phyloP scores from a whole-genome alignment of 805 yeast genomes.

The Wickerhamomyces tratensis region DNA sequence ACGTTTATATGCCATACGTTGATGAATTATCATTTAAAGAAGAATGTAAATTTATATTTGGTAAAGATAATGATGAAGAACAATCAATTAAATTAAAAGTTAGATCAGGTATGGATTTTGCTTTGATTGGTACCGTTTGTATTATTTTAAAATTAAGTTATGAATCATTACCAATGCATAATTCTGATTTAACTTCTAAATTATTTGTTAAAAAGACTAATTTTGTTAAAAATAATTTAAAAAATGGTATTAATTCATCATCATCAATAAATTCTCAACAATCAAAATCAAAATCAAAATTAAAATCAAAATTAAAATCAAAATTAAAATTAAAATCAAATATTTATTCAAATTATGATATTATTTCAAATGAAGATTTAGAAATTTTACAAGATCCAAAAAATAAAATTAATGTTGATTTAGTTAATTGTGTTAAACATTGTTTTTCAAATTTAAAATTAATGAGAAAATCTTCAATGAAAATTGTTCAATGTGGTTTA shows the following conservation, averaged over 20 bases:
- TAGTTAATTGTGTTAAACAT: conserved; percentile 36
- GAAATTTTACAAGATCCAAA: too few species aligned
- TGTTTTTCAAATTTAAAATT: conserved; percentile 32
- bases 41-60: conserved; percentile 36
- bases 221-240: conserved; percentile 1
- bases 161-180: conserved; percentile 39
- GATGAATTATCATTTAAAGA: conserved; percentile 45
- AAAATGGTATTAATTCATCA: neutral
- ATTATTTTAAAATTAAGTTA: conserved; percentile 45
- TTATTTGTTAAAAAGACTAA: conserved; percentile 18
- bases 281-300: too few species aligned
- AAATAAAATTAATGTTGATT: conserved; percentile 28
- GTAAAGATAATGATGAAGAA: conserved; percentile 23
- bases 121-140: conserved; percentile 40
- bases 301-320: too few species aligned
- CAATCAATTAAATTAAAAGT: conserved; percentile 21
- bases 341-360: too few species aligned
- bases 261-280: neutral
- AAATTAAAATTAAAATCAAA: too few species aligned
- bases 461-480: conserved; percentile 33
- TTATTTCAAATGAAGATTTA: too few species aligned
- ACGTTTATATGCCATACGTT: conserved; percentile 57
- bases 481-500: conserved; percentile 43
- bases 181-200: conserved; percentile 22
- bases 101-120: conserved; percentile 29